Percentiles rank a stretch among this genome's conserved stretches.
Conservation (phyloP, 2,329 filamentous ascomycete genomes). For the Aspergillus aculeatinus region DNA sequence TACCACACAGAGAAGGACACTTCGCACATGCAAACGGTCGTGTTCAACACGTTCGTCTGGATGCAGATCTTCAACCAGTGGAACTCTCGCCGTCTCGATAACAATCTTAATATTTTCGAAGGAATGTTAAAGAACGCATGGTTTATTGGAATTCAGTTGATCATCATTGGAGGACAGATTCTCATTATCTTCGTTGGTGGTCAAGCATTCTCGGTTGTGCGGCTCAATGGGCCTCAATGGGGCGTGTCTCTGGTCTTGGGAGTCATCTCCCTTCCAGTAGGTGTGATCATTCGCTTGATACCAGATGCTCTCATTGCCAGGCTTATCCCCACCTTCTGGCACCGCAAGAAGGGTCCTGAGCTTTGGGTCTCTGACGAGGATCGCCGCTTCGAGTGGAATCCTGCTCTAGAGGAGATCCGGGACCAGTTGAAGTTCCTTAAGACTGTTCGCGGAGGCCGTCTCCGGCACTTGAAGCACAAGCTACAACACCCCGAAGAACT, state of each 20-base stretch:
- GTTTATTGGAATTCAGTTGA: conserved; percentile 60
- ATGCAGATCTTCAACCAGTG: conserved; percentile 54
- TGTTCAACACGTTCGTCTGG: conserved; percentile 49
- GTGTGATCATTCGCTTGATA: conserved; percentile 59
- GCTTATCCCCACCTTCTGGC: conserved; percentile 42
- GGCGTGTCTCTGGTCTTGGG: conserved; percentile 69
- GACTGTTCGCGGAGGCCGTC: conserved; percentile 61
- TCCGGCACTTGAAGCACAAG: conserved; percentile 61
- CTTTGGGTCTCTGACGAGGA: conserved; percentile 49
- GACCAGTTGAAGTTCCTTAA: conserved; percentile 65
- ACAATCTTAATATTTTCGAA: conserved; percentile 47
- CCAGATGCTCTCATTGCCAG: conserved; percentile 55
- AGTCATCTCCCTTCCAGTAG: conserved; percentile 65
- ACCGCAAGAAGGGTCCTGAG: conserved; percentile 41
- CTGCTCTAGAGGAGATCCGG: conserved; percentile 61
- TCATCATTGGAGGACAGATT: conserved; percentile 70
- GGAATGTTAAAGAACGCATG: conserved; percentile 44
- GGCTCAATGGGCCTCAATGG: conserved; percentile 66
- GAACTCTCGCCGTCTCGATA: conserved; percentile 48
- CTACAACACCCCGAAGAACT: conserved; percentile 56
- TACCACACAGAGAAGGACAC: conserved; percentile 24
- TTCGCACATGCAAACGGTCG: conserved; percentile 35
- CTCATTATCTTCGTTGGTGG: conserved; percentile 71
- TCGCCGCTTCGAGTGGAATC: conserved; percentile 56
- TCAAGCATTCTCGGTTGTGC: conserved; percentile 62